Conservation (phyloP, 2,329 filamentous ascomycete genomes). For the Blastomyces emzantsi region DNA sequence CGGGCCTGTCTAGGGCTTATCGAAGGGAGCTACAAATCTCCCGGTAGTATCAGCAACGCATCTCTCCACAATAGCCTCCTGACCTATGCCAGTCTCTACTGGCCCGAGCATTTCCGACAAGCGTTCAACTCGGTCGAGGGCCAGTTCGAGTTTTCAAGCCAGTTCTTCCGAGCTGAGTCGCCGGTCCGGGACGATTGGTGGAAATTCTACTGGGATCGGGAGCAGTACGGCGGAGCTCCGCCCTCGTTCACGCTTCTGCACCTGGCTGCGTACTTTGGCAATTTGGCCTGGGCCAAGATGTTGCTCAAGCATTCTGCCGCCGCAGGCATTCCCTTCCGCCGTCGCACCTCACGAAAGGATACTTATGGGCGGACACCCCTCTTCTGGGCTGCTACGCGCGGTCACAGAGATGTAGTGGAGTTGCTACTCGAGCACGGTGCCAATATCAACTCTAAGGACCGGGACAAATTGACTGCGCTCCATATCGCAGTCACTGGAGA, state of each 20-base stretch:
- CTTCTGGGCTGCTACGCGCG: conserved; percentile 16
- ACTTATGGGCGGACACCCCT: conserved; percentile 14
- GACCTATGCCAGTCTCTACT: conserved; percentile 20
- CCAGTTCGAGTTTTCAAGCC: conserved; percentile 19
- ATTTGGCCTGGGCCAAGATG: conserved; percentile 20
- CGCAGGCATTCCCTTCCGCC: conserved; percentile 6
- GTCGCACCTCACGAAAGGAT: conserved; percentile 17
- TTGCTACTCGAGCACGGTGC: conserved; percentile 39
- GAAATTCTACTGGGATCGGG: conserved; percentile 21
- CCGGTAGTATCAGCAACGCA: conserved; percentile 13
- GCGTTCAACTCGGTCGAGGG: conserved; percentile 15
- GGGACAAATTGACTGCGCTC: conserved; percentile 18
- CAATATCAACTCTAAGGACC: conserved; percentile 36
- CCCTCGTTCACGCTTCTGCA: conserved; percentile 23
- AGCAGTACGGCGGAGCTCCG: conserved; percentile 20
- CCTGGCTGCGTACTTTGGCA: conserved; percentile 21
- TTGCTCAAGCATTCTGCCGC: conserved; percentile 17
- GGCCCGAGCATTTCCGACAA: conserved; percentile 21
- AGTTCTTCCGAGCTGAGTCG: conserved; percentile 20
- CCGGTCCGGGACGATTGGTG: conserved; percentile 20
- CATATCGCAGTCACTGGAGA: conserved; percentile 19
- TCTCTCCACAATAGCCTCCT: conserved; percentile 14
- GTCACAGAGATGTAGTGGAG: conserved; percentile 18
- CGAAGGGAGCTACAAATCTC: conserved; percentile 14
- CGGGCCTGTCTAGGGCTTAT: conserved; percentile 19